Conservation (phyloP, 1,139 yeast genomes). For the Suhomyces terraborum region DNA sequence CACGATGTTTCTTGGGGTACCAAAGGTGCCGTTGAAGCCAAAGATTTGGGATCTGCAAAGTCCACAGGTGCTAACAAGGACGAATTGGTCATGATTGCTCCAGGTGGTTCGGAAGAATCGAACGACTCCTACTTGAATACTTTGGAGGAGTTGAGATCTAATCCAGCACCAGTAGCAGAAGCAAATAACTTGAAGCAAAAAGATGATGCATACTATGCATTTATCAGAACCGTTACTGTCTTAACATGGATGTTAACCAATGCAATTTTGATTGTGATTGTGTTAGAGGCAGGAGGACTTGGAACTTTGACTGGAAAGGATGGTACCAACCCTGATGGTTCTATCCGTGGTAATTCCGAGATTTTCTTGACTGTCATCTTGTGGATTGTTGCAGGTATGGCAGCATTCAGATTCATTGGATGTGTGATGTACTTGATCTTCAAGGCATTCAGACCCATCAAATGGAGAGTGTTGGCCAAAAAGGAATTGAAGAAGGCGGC, state of each 20-base stretch:
- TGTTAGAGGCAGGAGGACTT: conserved; percentile 46
- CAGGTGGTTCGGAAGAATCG: conserved; percentile 63
- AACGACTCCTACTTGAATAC: conserved; percentile 59
- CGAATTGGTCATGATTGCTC: conserved; percentile 67
- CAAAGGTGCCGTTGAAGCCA: conserved; percentile 64
- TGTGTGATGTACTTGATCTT: conserved; percentile 39
- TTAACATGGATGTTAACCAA: conserved; percentile 50
- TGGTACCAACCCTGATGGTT: conserved; percentile 28
- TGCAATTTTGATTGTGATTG: conserved; percentile 44
- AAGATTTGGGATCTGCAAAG: conserved; percentile 72
- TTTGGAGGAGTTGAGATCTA: conserved; percentile 46
- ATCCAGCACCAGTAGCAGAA: conserved; percentile 27
- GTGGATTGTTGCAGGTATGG: conserved; percentile 54
- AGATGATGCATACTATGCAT: conserved; percentile 48
- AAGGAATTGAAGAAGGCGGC: conserved; percentile 20
- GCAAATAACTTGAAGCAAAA: conserved; percentile 28
- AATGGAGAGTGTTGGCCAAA: conserved; percentile 39
- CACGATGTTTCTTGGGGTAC: conserved; percentile 92
- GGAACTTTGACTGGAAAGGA: conserved; percentile 28
- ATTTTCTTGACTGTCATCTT: conserved; percentile 47
- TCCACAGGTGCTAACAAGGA: conserved; percentile 54
- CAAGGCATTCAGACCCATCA: conserved; percentile 42
- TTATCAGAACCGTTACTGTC: conserved; percentile 48
- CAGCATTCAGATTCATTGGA: conserved; percentile 45
- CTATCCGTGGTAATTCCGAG: conserved; percentile 41